Percentiles rank a stretch among this genome's conserved stretches.
Evolutionary conservation across 148 eudicot species (phyloP).

Genomic region (Vaccinium macrocarpon): DNA sequence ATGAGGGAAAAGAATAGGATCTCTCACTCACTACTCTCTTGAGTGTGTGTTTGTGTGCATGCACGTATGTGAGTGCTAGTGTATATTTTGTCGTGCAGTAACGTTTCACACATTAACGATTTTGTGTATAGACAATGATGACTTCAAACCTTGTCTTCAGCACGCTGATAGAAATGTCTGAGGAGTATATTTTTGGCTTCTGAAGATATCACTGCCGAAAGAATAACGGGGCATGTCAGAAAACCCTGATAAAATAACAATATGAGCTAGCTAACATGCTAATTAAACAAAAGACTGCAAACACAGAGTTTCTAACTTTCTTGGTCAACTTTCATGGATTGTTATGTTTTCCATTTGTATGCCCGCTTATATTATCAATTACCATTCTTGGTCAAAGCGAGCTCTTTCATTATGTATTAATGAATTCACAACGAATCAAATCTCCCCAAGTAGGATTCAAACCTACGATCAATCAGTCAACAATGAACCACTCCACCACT

Average conservation of each 20-base stretch:
- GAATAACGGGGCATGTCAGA: background rate
- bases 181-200: constrained; percentile 73
- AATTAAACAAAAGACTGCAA: background rate
- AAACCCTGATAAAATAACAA: constrained; percentile 1
- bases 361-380: too few species aligned
- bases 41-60: background rate
- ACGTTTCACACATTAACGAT: background rate
- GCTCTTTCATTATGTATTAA: too few species aligned
- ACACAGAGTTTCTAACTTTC: background rate
- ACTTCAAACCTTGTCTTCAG: constrained; percentile 73
- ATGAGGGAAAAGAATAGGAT: background rate
- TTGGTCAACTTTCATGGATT: background rate
- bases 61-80: background rate
- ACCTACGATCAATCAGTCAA: too few species aligned
- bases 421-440: too few species aligned
- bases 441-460: too few species aligned
- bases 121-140: background rate
- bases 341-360: background rate
- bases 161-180: constrained; percentile 70
- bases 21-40: background rate
- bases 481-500: too few species aligned
- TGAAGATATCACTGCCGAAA: constrained; percentile 59
- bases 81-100: background rate
- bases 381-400: too few species aligned
- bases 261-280: background rate